These are phyloP conservation scores for Exutisphaerella laricina DNA, from an alignment of 2,329 filamentous ascomycete genomes.

Conservation along the genomic window DNA sequence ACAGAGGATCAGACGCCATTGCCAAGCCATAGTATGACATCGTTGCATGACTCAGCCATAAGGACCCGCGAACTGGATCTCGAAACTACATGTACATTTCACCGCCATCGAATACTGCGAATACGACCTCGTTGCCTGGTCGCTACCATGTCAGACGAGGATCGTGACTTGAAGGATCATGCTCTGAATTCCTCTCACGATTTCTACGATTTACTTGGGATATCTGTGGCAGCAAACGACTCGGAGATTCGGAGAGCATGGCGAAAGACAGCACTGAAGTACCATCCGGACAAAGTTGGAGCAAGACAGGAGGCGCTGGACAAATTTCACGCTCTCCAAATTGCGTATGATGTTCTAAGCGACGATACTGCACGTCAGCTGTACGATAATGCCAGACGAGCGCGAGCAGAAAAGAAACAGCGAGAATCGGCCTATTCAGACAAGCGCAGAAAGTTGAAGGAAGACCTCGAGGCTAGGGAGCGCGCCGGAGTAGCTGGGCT, in stretches of 20 bases:
- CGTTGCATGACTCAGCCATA: no score
- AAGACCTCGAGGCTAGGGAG: slow-evolving; percentile 78
- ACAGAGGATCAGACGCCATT: no score
- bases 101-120: no score
- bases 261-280: slow-evolving; percentile 77
- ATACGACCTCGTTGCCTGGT: no score
- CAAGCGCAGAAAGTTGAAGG: slow-evolving; percentile 69
- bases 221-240: slow-evolving; percentile 59
- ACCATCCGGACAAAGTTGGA: slow-evolving; percentile 88
- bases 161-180: slow-evolving; percentile 41
- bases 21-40: no score
- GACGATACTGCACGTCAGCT: slow-evolving; percentile 64
- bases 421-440: slow-evolving; percentile 66
- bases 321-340: slow-evolving; percentile 79
- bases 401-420: slow-evolving; percentile 62
- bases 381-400: slow-evolving; percentile 73
- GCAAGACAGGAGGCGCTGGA: slow-evolving; percentile 59
- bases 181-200: slow-evolving; percentile 48
- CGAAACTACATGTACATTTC: no score
- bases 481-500: slow-evolving; percentile 36
- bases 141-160: slow-evolving; percentile 34
- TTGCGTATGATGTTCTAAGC: slow-evolving; percentile 77
- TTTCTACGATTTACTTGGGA: slow-evolving; percentile 70
- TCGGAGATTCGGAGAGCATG: slow-evolving; percentile 79
- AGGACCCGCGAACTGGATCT: no score